Percentiles rank a stretch among this genome's conserved stretches.
Evolutionary conservation across 2,329 filamentous ascomycete genomes (phyloP).

Genomic region (Epichloe sibirici): DNA sequence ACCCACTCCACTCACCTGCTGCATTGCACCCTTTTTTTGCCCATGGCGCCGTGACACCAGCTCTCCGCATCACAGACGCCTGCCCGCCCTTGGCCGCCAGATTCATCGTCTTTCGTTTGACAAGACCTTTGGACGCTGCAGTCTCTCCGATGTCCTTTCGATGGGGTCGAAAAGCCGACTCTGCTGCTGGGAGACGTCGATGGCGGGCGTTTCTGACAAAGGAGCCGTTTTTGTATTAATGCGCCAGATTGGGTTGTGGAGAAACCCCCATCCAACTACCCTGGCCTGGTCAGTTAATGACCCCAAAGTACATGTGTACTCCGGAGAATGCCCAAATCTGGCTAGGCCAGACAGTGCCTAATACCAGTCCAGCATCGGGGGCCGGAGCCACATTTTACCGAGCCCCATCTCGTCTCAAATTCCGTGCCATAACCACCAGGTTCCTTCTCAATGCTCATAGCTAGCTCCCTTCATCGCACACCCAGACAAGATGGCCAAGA

Average conservation of each 20-base stretch:
- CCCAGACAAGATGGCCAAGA: slow-evolving; percentile 13
- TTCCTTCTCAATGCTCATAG: background rate
- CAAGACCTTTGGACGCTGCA: background rate
- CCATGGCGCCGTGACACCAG: background rate
- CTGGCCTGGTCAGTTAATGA: background rate
- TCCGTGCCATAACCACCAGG: background rate
- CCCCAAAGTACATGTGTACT: background rate
- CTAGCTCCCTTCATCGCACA: background rate
- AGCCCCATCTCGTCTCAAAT: background rate
- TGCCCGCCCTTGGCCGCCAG: background rate
- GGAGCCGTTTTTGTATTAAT: too few relatives aligned
- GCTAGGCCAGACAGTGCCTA: too few relatives aligned
- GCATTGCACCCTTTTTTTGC: background rate
- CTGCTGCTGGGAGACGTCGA: too few relatives aligned
- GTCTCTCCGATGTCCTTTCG: background rate
- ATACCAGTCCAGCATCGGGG: background rate
- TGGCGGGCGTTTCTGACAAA: too few relatives aligned
- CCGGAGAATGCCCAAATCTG: too few relatives aligned
- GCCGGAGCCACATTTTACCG: slow-evolving; percentile 10
- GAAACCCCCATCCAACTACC: too few relatives aligned
- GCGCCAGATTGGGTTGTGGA: too few relatives aligned
- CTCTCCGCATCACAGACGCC: background rate
- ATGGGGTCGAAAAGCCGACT: too few relatives aligned
- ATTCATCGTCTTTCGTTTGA: background rate
- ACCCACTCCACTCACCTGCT: background rate